Percentiles rank a stretch among this genome's conserved stretches.
Evolutionary conservation across 176 grass and related monocot genomes (phyloP).

Genomic region (Phoenix dactylifera): DNA sequence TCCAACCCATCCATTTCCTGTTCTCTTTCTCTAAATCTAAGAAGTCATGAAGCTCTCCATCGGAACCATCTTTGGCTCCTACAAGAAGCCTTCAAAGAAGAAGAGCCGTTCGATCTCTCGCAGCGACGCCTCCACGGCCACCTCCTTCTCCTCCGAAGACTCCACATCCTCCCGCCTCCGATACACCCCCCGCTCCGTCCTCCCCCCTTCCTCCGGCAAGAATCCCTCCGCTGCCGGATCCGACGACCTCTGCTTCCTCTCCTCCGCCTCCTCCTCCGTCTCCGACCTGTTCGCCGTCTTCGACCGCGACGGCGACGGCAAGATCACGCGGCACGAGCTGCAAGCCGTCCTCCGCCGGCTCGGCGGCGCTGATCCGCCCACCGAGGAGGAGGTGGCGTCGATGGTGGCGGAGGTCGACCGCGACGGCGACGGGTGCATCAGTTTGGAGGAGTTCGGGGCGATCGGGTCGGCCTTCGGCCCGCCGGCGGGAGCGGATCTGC

Average conservation of each 20-base stretch:
- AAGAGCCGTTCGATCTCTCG: conserved; percentile 30
- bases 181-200: conserved; percentile 42
- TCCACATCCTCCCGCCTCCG: background rate
- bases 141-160: conserved; percentile 31
- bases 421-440: conserved; percentile 38
- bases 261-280: background rate
- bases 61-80: conserved; percentile 26
- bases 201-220: background rate
- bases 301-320: conserved; percentile 22
- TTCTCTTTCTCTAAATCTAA: no score
- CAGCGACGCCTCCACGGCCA: conserved; percentile 28
- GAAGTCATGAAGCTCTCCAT: conserved; percentile 69
- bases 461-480: conserved; percentile 3
- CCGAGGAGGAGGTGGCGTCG: conserved; percentile 58
- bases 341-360: conserved; percentile 69
- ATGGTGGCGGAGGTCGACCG: conserved; percentile 43
- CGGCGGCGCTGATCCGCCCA: conserved; percentile 32
- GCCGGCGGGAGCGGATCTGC: background rate
- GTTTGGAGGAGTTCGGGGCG: conserved; percentile 23
- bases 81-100: conserved; percentile 31
- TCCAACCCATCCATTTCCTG: background rate
- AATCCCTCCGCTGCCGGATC: no score
- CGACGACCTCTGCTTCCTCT: background rate
- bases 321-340: conserved; percentile 67
- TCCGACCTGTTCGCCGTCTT: conserved; percentile 7